Evolutionary conservation across 2,329 filamentous ascomycete genomes (phyloP).

Genomic region (Zalaria obscura): DNA sequence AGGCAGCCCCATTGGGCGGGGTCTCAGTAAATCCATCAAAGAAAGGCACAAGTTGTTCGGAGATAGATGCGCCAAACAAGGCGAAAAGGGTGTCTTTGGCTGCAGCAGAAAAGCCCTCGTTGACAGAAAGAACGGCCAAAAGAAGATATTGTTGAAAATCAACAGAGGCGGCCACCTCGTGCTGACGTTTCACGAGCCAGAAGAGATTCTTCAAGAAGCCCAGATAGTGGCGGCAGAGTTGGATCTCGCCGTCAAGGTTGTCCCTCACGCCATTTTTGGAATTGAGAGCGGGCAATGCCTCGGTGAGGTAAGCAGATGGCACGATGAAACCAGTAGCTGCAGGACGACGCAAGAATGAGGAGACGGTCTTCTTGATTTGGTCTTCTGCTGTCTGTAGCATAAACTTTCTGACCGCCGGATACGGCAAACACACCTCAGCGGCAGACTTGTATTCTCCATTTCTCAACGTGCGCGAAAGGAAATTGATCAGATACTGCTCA

Average conservation of each 20-base stretch:
- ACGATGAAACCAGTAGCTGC: conserved; percentile 2
- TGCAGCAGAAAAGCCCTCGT: conserved; percentile 1
- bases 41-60: no score
- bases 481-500: conserved; percentile 2
- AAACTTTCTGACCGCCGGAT: conserved; percentile 6
- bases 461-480: conserved; percentile 7
- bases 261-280: neutral
- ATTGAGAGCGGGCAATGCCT: no score
- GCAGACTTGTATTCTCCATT: conserved; percentile 7
- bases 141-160: no score
- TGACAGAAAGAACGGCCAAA: neutral
- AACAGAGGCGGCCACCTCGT: no score
- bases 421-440: conserved; percentile 7
- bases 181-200: no score
- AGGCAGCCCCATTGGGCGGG: no score
- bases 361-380: conserved; percentile 2
- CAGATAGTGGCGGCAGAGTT: neutral
- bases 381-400: conserved; percentile 5
- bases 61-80: conserved; percentile 1
- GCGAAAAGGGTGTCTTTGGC: conserved; percentile 5
- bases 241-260: neutral
- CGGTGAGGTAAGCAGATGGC: neutral
- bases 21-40: no score
- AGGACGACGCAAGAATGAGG: conserved; percentile 2
- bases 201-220: neutral